A percentile compares a stretch with the other conserved stretches of the same genome.
These are phyloP conservation scores for Sequoia sempervirens DNA, from an alignment of 75 land plant genomes.

Conservation along the genomic window DNA sequence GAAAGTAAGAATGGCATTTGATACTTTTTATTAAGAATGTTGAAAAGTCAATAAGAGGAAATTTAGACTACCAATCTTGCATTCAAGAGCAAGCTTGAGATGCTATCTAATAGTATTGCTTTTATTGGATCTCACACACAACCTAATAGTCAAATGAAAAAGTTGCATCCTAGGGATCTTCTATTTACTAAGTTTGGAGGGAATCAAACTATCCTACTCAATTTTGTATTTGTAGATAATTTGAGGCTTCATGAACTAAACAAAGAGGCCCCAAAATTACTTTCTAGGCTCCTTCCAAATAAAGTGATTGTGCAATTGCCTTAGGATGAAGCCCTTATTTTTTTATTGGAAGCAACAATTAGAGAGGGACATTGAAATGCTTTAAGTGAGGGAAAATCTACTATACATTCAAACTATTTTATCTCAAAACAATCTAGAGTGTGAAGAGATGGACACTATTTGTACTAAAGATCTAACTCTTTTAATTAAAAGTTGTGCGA, in stretches of 20 bases:
- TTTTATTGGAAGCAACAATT: constrained; percentile 64
- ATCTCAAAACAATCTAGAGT: constrained; percentile 49
- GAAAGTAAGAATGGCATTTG: too few species aligned
- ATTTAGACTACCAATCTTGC: too few species aligned
- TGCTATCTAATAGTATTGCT: too few species aligned
- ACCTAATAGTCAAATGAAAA: too few species aligned
- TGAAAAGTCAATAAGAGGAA: too few species aligned
- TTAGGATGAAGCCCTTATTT: constrained; percentile 63
- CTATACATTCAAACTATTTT: constrained; percentile 45
- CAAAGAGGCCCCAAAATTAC: constrained; percentile 49
- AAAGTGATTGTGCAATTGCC: constrained; percentile 61
- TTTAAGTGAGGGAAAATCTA: constrained; percentile 51
- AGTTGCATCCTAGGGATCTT: too few species aligned
- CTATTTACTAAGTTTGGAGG: too few species aligned
- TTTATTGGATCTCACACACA: too few species aligned
- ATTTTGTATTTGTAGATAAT: constrained; percentile 25
- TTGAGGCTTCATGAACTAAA: constrained; percentile 55
- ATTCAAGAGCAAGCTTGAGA: too few species aligned
- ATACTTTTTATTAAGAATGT: too few species aligned
- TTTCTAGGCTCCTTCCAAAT: constrained; percentile 40
- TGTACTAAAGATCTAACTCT: constrained; percentile 68
- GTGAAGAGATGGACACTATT: constrained; percentile 46
- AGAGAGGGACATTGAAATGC: constrained; percentile 61
- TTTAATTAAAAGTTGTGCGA: constrained; percentile 10
- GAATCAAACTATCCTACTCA: too few species aligned